Base-by-base conservation (phyloP, 805 yeast genomes). In the Saccharomyces cerevisiae region DNA sequence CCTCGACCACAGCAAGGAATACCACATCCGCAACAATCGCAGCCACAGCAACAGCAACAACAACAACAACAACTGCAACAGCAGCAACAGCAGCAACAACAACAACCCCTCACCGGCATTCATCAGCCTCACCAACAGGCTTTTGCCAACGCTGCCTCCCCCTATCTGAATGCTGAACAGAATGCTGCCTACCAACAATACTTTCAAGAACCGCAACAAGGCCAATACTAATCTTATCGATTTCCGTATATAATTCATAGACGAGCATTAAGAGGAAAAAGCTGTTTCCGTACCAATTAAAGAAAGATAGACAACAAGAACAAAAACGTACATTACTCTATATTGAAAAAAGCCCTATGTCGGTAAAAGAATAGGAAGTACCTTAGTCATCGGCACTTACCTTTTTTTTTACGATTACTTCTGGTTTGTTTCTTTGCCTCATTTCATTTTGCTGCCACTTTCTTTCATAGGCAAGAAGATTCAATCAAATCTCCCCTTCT, bases 171-270 rank as follows among this genome's bases (percentile, higher is more conserved):
- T 60, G 78, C 79, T 50, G 81, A 79, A 52, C 79, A 75, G 60
- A 74, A 77, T 54, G 78, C 78, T 58, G 85, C 81, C 52, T 82
- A 83, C 61, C 83, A 82, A 68, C 85, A 81, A 60, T 83, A 82
- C 69, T 81, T 83, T 64, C 77, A 79, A 59, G 79, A 78, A 67
- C 76, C 79, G 55, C 85, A 80, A 67, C 85, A 79, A 68, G 79
- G 78, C 62, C 84, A 81, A 66, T 79, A 71, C 57, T 72, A 57
- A 63, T 47, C 24, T 17, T 17, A 17, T 17, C 43, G 22, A 5
- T 21, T 17, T 36, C 43, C 43, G 22, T 48, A n/a, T 30, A 17
- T 30, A 48, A 30, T 29, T 17, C 32, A 28, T 24, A 17, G 41
- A 48, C 17, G 41, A 41, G 51, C 51, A 48, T 26, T 10, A 30